A percentile compares a stretch with the other conserved stretches of the same genome.
Evolutionary conservation across 805 yeast genomes (phyloP).

Genomic region (Yarrowia deformans): DNA sequence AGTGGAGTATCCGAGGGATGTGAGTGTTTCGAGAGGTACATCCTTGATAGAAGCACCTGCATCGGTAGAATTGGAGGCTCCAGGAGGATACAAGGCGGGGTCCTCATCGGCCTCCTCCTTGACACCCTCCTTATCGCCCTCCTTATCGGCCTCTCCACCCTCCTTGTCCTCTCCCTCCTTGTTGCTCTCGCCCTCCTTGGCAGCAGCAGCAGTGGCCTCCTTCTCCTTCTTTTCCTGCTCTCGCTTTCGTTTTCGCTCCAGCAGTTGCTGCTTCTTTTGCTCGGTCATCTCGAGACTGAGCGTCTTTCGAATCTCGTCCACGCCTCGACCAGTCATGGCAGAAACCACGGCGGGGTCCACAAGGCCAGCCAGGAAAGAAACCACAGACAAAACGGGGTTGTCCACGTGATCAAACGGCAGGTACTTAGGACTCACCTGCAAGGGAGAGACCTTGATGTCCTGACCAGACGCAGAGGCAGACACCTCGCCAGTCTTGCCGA

Average conservation of each 20-base stretch:
- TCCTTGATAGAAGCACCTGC: slow-evolving; percentile 34
- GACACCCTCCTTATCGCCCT: slow-evolving; percentile 18
- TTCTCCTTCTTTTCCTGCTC: slow-evolving; percentile 45
- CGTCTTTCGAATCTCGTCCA: slow-evolving; percentile 66
- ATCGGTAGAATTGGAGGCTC: slow-evolving; percentile 26
- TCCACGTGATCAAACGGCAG: slow-evolving; percentile 85
- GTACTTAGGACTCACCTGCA: slow-evolving; percentile 71
- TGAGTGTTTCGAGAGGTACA: slow-evolving; percentile 34
- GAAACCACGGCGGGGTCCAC: slow-evolving; percentile 87
- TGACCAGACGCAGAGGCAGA: slow-evolving; percentile 42
- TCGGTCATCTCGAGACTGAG: slow-evolving; percentile 33
- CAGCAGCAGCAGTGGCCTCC: slow-evolving; percentile 26
- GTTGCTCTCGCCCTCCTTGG: slow-evolving; percentile 30
- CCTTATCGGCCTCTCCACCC: slow-evolving; percentile 8
- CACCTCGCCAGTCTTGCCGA: slow-evolving; percentile 43
- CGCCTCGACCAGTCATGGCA: slow-evolving; percentile 66
- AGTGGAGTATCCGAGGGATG: slow-evolving; percentile 33
- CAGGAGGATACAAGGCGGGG: slow-evolving; percentile 4
- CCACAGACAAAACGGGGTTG: slow-evolving; percentile 92
- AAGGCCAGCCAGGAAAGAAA: slow-evolving; percentile 82
- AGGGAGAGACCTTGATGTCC: slow-evolving; percentile 65
- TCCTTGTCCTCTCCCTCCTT: slow-evolving; percentile 41
- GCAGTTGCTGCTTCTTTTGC: slow-evolving; percentile 14
- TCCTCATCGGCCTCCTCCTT: slow-evolving; percentile 39
- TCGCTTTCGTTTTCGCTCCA: slow-evolving; percentile 29